Evolutionary conservation across 2,329 filamentous ascomycete genomes (phyloP), one percentile per base, ranked within the genome.

Genomic region (Cytospora mali): DNA sequence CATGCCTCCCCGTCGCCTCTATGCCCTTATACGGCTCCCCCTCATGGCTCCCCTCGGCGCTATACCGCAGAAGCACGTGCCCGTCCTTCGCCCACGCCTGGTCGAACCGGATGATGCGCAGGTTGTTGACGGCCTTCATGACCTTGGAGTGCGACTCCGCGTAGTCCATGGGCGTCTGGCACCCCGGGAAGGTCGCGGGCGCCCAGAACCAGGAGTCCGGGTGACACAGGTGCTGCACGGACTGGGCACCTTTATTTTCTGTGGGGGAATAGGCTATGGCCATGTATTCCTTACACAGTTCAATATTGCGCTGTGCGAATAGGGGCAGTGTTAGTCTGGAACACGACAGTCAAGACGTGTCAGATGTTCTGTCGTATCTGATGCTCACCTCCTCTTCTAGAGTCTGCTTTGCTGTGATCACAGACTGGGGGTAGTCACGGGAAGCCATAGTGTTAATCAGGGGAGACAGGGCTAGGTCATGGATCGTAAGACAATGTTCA

Each of bases 1-100:
- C 67, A 53, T 68, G 64, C 31, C 39, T 61, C 6, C 68, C 66
- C 35, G 66, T 68, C 16, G 55, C 51, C n/a, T 42, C 42, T 28
- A 69, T 69, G 11, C 62, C 68, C 50, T 68, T 69, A 62, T 69
- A 71, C 11, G 69, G 68, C 62, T 67, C 58, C 6, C 69, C 67
- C 11, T 55, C 46, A 49, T 71, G 69, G 53, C 66, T 69, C 11
- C 69, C 68, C 55, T 68, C 66, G 1, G 68, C 68, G 10, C 65
- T 68, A 39, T 70, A 70, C n/a, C 69, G 62, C 50, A 69, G 66
- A 28, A 69, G 63, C 31, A 69, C 68, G 48, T 69, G 67, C 1
- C 68, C 68, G 16, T 66, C 65, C 49, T 69, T 71, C 18, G 67
- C 68, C 68, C 67, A 70, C 2, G 66, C 55, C 61, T 70, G 67